A percentile compares a stretch with the other conserved stretches of the same genome.
phyloP scores from a whole-genome alignment of 768 basidiomycete species.

The Pulveroboletus sp. region DNA sequence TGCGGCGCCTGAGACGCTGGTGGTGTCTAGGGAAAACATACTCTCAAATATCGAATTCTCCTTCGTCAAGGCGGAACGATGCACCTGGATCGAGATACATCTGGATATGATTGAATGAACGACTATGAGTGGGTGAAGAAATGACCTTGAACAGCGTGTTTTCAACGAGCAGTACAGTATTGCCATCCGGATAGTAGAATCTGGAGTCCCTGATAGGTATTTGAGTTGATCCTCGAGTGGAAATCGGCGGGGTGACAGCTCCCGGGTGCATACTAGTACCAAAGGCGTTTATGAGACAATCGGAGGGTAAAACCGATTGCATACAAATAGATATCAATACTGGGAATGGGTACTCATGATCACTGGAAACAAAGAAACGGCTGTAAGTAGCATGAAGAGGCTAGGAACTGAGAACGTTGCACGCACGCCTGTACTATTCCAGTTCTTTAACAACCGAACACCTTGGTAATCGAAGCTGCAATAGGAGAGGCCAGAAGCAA shows the following conservation, averaged over 20 bases:
- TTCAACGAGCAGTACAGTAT: conserved; percentile 42
- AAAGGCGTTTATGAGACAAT: conserved; percentile 32
- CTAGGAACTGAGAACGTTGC: no score
- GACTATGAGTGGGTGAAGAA: no score
- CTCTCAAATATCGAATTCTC: conserved; percentile 46
- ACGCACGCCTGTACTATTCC: no score
- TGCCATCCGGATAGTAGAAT: conserved; percentile 42
- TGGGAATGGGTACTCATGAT: no score
- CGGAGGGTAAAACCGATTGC: no score
- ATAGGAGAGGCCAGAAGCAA: no score
- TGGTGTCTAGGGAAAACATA: conserved; percentile 36
- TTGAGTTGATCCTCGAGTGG: conserved; percentile 33
- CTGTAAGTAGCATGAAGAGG: no score
- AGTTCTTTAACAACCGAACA: no score
- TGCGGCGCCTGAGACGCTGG: conserved; percentile 23
- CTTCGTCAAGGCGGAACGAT: conserved; percentile 40
- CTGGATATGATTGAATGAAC: no score
- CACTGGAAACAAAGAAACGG: no score
- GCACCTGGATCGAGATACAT: conserved; percentile 2
- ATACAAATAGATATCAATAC: no score
- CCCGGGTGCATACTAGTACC: conserved; percentile 36
- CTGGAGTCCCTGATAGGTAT: conserved; percentile 35
- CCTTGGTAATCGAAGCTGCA: no score
- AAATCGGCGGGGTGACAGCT: conserved; percentile 29
- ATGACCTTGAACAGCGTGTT: conserved; percentile 42